Percentiles rank a stretch among this genome's conserved stretches.
These are phyloP conservation scores for Malus asiatica DNA, from an alignment of 306 rosid species.

Conservation along the genomic window DNA sequence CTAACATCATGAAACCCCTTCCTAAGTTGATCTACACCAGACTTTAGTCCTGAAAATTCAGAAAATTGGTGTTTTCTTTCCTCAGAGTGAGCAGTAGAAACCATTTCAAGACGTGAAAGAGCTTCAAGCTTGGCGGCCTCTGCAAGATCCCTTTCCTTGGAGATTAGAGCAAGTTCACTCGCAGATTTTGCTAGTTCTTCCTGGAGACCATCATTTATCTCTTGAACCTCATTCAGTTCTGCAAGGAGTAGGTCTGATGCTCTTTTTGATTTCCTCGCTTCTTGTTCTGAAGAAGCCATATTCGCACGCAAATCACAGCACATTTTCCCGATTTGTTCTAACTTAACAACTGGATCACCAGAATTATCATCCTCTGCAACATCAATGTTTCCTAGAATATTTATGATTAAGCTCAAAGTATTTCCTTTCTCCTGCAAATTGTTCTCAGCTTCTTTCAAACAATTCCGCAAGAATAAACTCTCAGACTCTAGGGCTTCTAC, in stretches of 20 bases:
- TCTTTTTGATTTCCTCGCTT: constrained; percentile 71
- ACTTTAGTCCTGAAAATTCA: constrained; percentile 55
- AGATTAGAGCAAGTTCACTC: constrained; percentile 50
- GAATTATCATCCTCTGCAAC: constrained; percentile 39
- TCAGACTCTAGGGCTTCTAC: constrained; percentile 68
- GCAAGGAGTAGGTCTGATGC: constrained; percentile 89
- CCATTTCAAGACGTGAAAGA: constrained; percentile 53
- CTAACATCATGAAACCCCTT: constrained; percentile 52
- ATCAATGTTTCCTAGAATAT: constrained; percentile 48
- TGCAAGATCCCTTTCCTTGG: constrained; percentile 59
- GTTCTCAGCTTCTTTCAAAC: constrained; percentile 51
- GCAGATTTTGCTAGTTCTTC: constrained; percentile 67
- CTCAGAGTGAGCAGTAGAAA: constrained; percentile 41
- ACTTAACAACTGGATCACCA: constrained; percentile 58
- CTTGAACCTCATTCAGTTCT: constrained; percentile 95
- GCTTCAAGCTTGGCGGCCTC: constrained; percentile 68
- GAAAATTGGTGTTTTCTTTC: constrained; percentile 49
- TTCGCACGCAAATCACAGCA: constrained; percentile 43
- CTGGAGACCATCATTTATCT: constrained; percentile 86
- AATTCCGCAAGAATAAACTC: constrained; percentile 46
- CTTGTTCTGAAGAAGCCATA: constrained; percentile 61
- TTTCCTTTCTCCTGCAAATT: constrained; percentile 57
- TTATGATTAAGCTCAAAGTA: constrained; percentile 43
- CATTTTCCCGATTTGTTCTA: constrained; percentile 52
- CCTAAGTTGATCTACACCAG: constrained; percentile 54